A percentile compares a stretch with the other conserved stretches of the same genome.
These are phyloP conservation scores for Phytopythium oedochilum DNA, from an alignment of 352 stramenopile species.

Conservation along the genomic window DNA sequence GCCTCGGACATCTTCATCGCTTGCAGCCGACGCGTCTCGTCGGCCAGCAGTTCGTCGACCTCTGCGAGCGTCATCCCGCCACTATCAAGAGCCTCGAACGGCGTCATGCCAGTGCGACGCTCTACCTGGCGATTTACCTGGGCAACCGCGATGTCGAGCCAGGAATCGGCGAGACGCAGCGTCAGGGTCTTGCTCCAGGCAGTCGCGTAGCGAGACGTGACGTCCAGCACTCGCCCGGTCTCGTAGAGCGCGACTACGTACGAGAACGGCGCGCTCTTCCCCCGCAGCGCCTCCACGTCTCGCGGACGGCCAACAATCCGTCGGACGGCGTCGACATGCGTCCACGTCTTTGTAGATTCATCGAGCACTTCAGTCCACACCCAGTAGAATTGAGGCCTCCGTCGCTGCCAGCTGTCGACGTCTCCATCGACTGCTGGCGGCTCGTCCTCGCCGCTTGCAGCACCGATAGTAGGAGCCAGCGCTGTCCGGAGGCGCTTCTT, in stretches of 20 bases:
- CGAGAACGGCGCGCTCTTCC: conserved; percentile 40
- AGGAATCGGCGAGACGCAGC: conserved; percentile 51
- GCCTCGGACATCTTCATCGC: conserved; percentile 41
- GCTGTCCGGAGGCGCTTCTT: conserved; percentile 10
- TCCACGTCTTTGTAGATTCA: conserved; percentile 38
- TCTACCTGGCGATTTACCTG: conserved; percentile 25
- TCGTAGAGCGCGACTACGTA: conserved; percentile 64
- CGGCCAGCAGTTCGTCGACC: conserved; percentile 11
- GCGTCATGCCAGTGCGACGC: too few relatives aligned
- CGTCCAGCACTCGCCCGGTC: conserved; percentile 45
- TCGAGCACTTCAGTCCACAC: conserved; percentile 72
- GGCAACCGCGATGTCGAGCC: conserved; percentile 34
- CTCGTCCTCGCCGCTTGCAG: neutral
- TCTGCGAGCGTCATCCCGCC: conserved; percentile 7
- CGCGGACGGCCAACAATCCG: conserved; percentile 41
- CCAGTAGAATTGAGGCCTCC: conserved; percentile 28
- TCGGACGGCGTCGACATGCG: conserved; percentile 49
- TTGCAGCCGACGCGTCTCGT: conserved; percentile 33
- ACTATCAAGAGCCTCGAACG: conserved; percentile 3
- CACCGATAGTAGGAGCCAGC: conserved; percentile 2
- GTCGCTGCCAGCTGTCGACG: neutral
- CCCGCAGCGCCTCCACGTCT: conserved; percentile 43
- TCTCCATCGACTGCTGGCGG: neutral
- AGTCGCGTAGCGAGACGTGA: conserved; percentile 51
- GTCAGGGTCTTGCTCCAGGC: conserved; percentile 61